These are phyloP conservation scores for Golubevia sp. DNA, from an alignment of 1,284 basidiomycete genomes.

Conservation along the genomic window DNA sequence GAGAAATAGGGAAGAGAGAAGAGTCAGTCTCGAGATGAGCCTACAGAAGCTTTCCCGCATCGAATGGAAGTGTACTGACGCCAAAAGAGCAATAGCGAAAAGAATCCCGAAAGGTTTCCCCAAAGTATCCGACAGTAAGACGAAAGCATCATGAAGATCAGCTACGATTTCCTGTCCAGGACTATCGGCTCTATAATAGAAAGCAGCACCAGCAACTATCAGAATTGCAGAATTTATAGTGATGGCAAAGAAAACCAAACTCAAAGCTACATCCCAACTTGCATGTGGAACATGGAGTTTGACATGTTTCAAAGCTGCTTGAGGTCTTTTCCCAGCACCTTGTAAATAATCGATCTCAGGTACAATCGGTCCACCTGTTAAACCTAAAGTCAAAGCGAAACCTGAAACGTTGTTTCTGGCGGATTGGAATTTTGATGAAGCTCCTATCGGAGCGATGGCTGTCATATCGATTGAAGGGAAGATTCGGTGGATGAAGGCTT, in stretches of 20 bases:
- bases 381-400: too few species aligned
- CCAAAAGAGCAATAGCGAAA: conserved; percentile 50
- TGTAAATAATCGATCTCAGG: too few species aligned
- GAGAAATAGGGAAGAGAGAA: conserved; percentile 79
- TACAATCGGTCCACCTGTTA: too few species aligned
- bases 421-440: too few species aligned
- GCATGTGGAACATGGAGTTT: conserved; percentile 49
- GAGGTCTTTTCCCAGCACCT: not conserved
- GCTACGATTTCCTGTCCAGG: conserved; percentile 22
- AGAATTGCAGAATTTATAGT: conserved; percentile 56
- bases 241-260: conserved; percentile 49
- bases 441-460: too few species aligned
- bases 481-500: too few species aligned
- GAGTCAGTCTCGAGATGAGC: not conserved
- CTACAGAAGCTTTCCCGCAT: not conserved
- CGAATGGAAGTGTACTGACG: too few species aligned
- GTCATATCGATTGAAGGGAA: too few species aligned
- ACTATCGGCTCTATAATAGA: conserved; percentile 26
- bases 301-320: conserved; percentile 16
- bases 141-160: conserved; percentile 47
- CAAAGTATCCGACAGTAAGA: conserved; percentile 32
- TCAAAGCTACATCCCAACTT: conserved; percentile 50
- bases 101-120: conserved; percentile 40
- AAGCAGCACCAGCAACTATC: conserved; percentile 51
- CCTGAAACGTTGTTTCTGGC: too few species aligned